These are phyloP conservation scores for Tricholoma flavovirens DNA, from an alignment of 768 basidiomycete species.

Conservation along the genomic window DNA sequence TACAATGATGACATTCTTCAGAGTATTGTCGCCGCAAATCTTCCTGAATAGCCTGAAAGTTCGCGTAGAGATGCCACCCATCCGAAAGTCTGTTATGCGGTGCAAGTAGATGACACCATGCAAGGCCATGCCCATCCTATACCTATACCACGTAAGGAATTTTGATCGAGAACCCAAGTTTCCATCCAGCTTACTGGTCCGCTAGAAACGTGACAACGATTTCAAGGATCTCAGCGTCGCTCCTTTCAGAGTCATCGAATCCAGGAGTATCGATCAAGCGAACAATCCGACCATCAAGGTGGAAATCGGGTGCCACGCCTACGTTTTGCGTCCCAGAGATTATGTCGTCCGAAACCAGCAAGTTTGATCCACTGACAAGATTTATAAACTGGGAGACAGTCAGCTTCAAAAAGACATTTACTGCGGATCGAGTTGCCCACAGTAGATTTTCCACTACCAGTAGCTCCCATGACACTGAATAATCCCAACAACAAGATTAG, in stretches of 20 bases:
- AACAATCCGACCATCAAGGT: not conserved
- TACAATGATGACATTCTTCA: slow-evolving; percentile 25
- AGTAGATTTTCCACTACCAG: too few species aligned
- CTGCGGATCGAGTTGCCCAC: too few species aligned
- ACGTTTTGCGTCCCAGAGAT: slow-evolving; percentile 1
- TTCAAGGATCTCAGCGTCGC: not conserved
- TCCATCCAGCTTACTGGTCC: not conserved
- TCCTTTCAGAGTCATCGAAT: not conserved
- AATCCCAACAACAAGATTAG: too few species aligned
- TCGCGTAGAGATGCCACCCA: slow-evolving; percentile 5
- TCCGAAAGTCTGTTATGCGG: slow-evolving; percentile 30
- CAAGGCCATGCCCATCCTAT: slow-evolving; percentile 17
- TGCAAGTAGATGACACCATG: slow-evolving; percentile 35
- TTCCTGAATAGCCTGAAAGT: slow-evolving; percentile 26
- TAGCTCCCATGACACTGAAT: too few species aligned
- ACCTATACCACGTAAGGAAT: not conserved
- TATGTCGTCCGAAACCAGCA: not conserved
- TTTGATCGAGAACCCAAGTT: too few species aligned
- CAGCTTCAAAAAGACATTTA: too few species aligned
- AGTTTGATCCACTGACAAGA: not conserved
- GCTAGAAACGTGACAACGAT: not conserved
- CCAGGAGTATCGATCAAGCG: slow-evolving; percentile 2
- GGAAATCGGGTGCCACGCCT: not conserved
- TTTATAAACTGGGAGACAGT: not conserved
- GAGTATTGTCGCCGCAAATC: slow-evolving; percentile 26